phyloP scores from a whole-genome alignment of 306 rosid genomes.

The Dalbergia cochinchinensis region DNA sequence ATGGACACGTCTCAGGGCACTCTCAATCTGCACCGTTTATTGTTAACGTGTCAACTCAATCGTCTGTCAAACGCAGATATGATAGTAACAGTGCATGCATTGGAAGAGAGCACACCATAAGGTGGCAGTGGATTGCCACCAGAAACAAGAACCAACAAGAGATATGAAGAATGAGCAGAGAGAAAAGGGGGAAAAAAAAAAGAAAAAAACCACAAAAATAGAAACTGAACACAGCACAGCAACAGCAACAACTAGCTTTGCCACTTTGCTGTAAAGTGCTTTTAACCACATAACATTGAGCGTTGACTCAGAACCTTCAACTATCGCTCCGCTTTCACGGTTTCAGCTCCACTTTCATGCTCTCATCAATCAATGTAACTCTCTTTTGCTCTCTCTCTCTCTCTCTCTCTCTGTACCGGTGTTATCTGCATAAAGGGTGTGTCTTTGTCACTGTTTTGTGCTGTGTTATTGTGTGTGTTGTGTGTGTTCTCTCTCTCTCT shows the following conservation, averaged over 20 bases:
- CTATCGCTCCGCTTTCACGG: slow-evolving; percentile 33
- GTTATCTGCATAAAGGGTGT: slow-evolving; percentile 45
- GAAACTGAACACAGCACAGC: slow-evolving; percentile 20
- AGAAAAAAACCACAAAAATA: not conserved
- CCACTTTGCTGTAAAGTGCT: slow-evolving; percentile 62
- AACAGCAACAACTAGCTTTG: slow-evolving; percentile 29
- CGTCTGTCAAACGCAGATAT: slow-evolving; percentile 41
- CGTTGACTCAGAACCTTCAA: slow-evolving; percentile 59
- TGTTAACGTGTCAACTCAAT: slow-evolving; percentile 47
- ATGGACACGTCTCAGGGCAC: slow-evolving; percentile 23
- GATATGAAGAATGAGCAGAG: not conserved
- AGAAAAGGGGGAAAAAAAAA: not conserved
- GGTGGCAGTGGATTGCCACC: slow-evolving; percentile 42
- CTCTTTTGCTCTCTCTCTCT: slow-evolving; percentile 38
- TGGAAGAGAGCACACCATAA: slow-evolving; percentile 8
- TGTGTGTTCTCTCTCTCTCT: slow-evolving; percentile 48
- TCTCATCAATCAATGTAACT: slow-evolving; percentile 56
- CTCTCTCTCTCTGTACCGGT: not conserved
- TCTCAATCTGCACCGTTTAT: slow-evolving; percentile 55
- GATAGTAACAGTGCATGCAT: slow-evolving; percentile 40
- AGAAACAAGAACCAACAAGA: not conserved
- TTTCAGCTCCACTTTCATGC: slow-evolving; percentile 58
- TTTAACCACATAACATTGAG: not conserved
- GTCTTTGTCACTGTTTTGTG: slow-evolving; percentile 42
- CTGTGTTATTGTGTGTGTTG: not conserved